Evolutionary conservation across 176 grass and related monocot species (phyloP), one percentile per base, ranked within the genome.

Genomic region (Pontederia crassipes): DNA sequence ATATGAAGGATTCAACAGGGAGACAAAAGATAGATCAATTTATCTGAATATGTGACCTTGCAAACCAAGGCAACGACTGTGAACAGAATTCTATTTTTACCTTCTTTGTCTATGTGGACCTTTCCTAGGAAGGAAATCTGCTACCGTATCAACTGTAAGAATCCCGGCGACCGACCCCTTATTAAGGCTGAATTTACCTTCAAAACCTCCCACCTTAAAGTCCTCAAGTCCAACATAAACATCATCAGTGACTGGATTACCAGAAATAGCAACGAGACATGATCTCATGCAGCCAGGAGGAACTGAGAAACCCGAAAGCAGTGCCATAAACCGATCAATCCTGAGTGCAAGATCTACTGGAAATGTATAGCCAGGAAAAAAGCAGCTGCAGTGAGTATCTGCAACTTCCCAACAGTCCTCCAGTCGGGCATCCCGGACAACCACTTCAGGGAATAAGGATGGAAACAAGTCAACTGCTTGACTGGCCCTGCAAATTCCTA

Each of bases 381-480:
- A 98, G 2, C 87, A 91, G 57, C 93, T 76, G 55, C 93, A 98
- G 57, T 92, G 93, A 13, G 93, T 92, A 77, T 98, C 93, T 4
- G 93, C 87, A 52, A 98, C 93, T 77, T 98, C 81, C 93, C 93
- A 98, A 47, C 81, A 86, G 59, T 98, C 93, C 67, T 92, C 93
- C 8, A 88, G 45, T 53, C 87, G 66, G 9, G 87, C 93, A 54
- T 98, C 93, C 28, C 84, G 76, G 35, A 98, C 76, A 1, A 85
- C 57, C 7, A 92, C 75, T 12, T 88, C 87, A 2, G 86, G 90
- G 68, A 32, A 86, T 68, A 95, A 46, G 17, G 81, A 83, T 0
- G 87, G 93, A 67, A 91, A 64, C 65, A 98, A 62, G 15, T 98
- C 78, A 59, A 83, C 78, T 9, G 77, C 72, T 54, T 88, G 87